Evolutionary conservation across 2,329 filamentous ascomycete species (phyloP).

Genomic region (Coleophoma crateriformis): DNA sequence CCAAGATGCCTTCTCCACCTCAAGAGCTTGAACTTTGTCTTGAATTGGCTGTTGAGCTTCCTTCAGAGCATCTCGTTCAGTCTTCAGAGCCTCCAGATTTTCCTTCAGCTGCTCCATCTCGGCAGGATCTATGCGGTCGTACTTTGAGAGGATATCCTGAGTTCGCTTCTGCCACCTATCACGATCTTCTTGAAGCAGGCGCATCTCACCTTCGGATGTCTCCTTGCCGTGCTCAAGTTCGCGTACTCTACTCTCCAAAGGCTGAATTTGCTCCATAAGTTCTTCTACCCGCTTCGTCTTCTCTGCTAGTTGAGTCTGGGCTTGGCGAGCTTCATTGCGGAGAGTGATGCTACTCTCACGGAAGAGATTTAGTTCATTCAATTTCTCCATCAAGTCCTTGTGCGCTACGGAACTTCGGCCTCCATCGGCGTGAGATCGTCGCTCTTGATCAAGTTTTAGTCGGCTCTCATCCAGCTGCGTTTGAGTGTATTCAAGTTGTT

Average conservation of each 20-base stretch:
- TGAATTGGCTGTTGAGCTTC: constrained; percentile 39
- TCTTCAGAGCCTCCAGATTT: constrained; percentile 60
- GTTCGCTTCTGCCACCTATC: constrained; percentile 95
- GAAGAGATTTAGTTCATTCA: constrained; percentile 93
- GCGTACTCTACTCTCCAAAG: constrained; percentile 71
- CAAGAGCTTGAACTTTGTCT: constrained; percentile 45
- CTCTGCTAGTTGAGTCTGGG: constrained; percentile 69
- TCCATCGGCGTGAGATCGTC: constrained; percentile 67
- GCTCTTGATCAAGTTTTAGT: constrained; percentile 86
- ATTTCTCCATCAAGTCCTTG: constrained; percentile 86
- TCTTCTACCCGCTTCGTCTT: constrained; percentile 72
- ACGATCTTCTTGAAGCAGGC: constrained; percentile 82
- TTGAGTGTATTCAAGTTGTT: constrained; percentile 83
- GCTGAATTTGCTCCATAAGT: constrained; percentile 70
- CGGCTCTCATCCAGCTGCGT: constrained; percentile 83
- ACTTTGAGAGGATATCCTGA: constrained; percentile 92
- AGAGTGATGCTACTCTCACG: constrained; percentile 91
- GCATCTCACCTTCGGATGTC: constrained; percentile 62
- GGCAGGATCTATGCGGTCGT: constrained; percentile 89
- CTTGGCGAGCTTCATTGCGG: constrained; percentile 77
- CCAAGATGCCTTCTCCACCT: constrained; percentile 51
- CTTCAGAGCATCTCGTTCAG: constrained; percentile 50
- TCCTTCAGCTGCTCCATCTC: constrained; percentile 88
- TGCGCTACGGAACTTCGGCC: constrained; percentile 72
- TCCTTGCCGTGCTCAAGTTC: constrained; percentile 83